These are phyloP conservation scores for Citrus inodora DNA, from an alignment of 345 rosid genomes.

Conservation along the genomic window DNA sequence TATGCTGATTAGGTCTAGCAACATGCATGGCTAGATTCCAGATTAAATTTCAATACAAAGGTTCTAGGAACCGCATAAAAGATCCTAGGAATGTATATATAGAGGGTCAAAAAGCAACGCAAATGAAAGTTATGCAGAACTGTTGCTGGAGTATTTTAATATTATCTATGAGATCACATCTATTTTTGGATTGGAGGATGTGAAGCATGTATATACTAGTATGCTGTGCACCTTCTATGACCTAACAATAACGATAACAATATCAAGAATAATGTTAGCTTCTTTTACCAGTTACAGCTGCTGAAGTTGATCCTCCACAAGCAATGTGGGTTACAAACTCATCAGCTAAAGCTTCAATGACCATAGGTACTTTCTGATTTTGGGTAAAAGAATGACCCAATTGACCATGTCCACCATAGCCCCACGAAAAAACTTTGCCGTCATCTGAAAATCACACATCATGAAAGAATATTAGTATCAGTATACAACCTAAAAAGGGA, in stretches of 20 bases:
- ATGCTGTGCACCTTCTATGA: neutral
- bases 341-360: constrained; percentile 63
- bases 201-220: neutral
- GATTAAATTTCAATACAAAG: neutral
- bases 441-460: constrained; percentile 50
- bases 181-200: neutral
- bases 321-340: constrained; percentile 55
- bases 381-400: constrained; percentile 62
- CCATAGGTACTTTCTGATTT: constrained; percentile 52
- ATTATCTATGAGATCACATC: neutral
- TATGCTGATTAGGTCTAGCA: neutral
- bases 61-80: neutral
- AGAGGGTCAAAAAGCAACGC: neutral
- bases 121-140: neutral
- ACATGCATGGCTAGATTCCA: neutral
- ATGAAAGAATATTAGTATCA: constrained; percentile 3
- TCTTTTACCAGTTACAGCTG: constrained; percentile 69
- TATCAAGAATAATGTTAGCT: neutral
- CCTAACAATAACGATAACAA: neutral
- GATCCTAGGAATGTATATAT: neutral
- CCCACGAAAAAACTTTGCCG: constrained; percentile 90
- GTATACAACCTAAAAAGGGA: neutral
- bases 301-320: constrained; percentile 89
- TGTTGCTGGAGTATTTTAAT: neutral
- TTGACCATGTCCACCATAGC: constrained; percentile 93